Conservation (phyloP, 2,329 filamentous ascomycete genomes). For the Aspergillus caelatus region DNA sequence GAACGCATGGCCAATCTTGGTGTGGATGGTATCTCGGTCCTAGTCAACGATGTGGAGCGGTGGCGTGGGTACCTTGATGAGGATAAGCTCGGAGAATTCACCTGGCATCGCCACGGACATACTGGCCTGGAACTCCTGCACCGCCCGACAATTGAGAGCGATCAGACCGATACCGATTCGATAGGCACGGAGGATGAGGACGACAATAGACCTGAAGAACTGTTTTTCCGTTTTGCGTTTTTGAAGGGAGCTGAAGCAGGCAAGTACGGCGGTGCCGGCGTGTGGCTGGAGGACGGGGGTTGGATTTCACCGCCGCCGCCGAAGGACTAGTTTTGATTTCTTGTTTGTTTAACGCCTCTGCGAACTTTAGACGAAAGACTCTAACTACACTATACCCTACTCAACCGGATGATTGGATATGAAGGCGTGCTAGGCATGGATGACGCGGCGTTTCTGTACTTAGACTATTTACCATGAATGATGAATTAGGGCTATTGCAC, state of each 20-base stretch:
- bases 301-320: constrained; percentile 36
- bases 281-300: constrained; percentile 42
- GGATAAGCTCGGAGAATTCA: constrained; percentile 50
- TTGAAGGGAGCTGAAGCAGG: constrained; percentile 45
- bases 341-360: background rate
- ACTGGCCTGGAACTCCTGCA: constrained; percentile 40
- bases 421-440: background rate
- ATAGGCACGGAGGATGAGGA: constrained; percentile 21
- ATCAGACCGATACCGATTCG: constrained; percentile 19
- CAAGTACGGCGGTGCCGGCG: constrained; percentile 41
- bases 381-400: background rate
- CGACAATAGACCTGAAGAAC: constrained; percentile 39
- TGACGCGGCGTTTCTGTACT: background rate
- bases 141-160: constrained; percentile 26
- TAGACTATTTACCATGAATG: background rate
- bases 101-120: constrained; percentile 51
- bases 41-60: constrained; percentile 67
- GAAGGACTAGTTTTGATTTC: constrained; percentile 24
- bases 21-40: constrained; percentile 60
- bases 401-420: background rate
- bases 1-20: constrained; percentile 42
- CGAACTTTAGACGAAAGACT: background rate
- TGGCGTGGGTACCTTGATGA: constrained; percentile 61
- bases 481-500: background rate
- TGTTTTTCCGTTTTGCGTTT: constrained; percentile 53